These are phyloP conservation scores for Lachnellula cervina DNA, from an alignment of 2,329 filamentous ascomycete species.

Conservation along the genomic window DNA sequence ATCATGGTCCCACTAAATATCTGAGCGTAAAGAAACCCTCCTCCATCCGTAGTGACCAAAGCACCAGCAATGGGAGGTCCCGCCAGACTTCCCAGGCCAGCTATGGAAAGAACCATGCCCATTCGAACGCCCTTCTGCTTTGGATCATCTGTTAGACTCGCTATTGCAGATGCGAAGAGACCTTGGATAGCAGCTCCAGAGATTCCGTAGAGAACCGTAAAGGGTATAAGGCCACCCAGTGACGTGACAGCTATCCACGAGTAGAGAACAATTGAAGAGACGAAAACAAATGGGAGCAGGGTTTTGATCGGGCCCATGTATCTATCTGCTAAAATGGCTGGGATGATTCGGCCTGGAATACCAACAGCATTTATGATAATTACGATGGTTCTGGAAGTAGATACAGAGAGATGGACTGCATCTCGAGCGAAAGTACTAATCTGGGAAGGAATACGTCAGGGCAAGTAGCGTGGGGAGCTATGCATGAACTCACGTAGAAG, in stretches of 20 bases:
- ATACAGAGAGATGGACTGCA: constrained; percentile 44
- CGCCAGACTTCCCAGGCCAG: constrained; percentile 3
- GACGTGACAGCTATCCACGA: constrained; percentile 43
- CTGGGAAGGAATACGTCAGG: neutral
- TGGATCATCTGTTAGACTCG: constrained; percentile 45
- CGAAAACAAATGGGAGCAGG: constrained; percentile 39
- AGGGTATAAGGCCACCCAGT: constrained; percentile 40
- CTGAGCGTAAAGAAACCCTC: constrained; percentile 1
- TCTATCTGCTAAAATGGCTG: constrained; percentile 39
- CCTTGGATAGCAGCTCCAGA: constrained; percentile 43
- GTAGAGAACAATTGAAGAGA: constrained; percentile 31
- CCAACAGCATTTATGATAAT: constrained; percentile 40
- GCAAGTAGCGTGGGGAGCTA: constrained; percentile 34
- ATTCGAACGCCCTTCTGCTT: constrained; percentile 49
- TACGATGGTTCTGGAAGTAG: neutral
- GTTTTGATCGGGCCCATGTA: constrained; percentile 46
- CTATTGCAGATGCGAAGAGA: constrained; percentile 45
- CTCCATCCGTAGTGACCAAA: neutral
- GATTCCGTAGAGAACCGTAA: constrained; percentile 45
- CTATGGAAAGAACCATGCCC: constrained; percentile 47
- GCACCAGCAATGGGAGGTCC: constrained; percentile 7
- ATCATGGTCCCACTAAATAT: constrained; percentile 3
- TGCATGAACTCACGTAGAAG: constrained; percentile 5
- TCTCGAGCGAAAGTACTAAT: constrained; percentile 34
- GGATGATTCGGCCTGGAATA: constrained; percentile 42